Evolutionary conservation across 2,329 filamentous ascomycete genomes (phyloP), one percentile per base, ranked within the genome.

Genomic region (Parastagonospora nodorum): DNA sequence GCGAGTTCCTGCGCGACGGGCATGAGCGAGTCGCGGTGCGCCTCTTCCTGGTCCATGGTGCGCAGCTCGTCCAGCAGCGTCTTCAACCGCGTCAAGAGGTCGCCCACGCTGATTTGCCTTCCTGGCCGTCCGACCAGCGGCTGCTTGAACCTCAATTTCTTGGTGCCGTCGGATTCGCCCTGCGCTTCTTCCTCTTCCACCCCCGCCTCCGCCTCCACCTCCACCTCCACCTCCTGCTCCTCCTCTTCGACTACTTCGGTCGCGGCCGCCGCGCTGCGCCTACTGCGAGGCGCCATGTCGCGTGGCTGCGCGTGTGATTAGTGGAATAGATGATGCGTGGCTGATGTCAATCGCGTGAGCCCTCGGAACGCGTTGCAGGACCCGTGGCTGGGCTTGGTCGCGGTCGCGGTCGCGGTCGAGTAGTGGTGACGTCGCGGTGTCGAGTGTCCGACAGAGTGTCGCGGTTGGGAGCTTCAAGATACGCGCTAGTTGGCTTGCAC

Each of bases 101-200:
- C 91, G 58, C 84, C 86, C 41, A 92, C 90, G 32, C 89, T 80
- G 67, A 99, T 96, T 45, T 92, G 86, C 75, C 90, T 94, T 51
- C 93, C 94, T 37, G 92, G 90, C 69, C 89, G 89, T 90, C 94
- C 97, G 71, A 91, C 90, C 50, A 99, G 80, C 57, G 90, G 82
- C 69, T 97, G 87, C 66, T 92, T 85, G 81, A 97, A 97, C 61
- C 85, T 79, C 41, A 99, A 84, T 50, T 53, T 66, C 50, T 58
- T 55, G 43, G 60, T 41, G 30, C 59, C 63, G 39, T 62, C 64
- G 30, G 30, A 32, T 10, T 28, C 37, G 10, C 27, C 16, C 8
- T 39, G 37, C 37, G 9, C 37, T 9, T 46, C 57, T 60, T 35
- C 41, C 5, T 33, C 29, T 59, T 86, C 78, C 37, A 97, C 83